These are phyloP conservation scores for Anastatica hierochuntica DNA, from an alignment of 345 rosid species.

Conservation along the genomic window DNA sequence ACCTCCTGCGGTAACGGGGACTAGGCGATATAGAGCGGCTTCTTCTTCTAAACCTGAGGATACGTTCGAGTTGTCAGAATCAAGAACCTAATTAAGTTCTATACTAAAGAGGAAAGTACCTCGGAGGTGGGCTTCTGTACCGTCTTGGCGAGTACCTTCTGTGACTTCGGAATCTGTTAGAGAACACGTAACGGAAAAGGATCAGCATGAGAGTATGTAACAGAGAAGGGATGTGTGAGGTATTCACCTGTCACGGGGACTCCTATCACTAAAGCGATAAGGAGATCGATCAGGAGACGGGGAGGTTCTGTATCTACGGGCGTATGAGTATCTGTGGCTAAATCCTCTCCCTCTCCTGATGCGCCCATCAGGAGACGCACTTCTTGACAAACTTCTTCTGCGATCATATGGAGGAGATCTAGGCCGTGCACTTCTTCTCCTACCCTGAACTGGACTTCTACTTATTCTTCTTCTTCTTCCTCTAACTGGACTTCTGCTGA, in stretches of 20 bases:
- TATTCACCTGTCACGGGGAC: conserved; percentile 63
- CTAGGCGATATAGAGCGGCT: conserved; percentile 60
- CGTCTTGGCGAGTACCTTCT: conserved; percentile 88
- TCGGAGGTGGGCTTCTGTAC: conserved; percentile 74
- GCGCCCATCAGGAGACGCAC: conserved; percentile 73
- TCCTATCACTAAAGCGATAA: conserved; percentile 52
- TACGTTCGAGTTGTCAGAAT: conserved; percentile 14
- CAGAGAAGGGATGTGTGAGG: background rate
- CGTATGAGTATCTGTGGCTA: conserved; percentile 78
- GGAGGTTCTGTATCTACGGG: conserved; percentile 72
- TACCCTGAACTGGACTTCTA: conserved; percentile 48
- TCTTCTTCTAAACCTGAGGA: conserved; percentile 67
- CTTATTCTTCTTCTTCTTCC: conserved; percentile 51
- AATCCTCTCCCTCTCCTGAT: conserved; percentile 92
- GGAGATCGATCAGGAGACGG: conserved; percentile 92
- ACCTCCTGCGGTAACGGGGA: conserved; percentile 48
- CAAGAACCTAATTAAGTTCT: too few relatives aligned
- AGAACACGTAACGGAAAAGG: background rate
- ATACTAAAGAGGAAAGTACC: conserved; percentile 30
- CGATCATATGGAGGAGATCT: conserved; percentile 56
- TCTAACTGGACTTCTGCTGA: conserved; percentile 33
- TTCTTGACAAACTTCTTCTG: conserved; percentile 72
- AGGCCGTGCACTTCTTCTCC: conserved; percentile 40
- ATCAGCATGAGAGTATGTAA: background rate
- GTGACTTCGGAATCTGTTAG: conserved; percentile 51